Evolutionary conservation across 192 early-diverging fungal species (phyloP).

Genomic region (Podila minutissima): DNA sequence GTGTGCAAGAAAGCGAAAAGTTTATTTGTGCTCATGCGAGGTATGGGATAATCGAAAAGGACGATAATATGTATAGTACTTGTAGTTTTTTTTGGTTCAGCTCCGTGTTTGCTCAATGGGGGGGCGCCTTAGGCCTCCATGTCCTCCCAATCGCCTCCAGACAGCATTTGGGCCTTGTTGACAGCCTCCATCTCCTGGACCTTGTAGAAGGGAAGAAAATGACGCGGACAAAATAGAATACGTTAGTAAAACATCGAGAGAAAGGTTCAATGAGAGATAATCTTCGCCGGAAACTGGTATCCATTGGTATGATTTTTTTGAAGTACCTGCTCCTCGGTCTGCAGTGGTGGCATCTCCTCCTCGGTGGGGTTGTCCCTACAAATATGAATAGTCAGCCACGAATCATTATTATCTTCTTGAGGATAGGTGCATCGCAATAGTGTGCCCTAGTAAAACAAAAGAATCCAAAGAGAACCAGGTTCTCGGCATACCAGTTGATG

Average conservation of each 20-base stretch:
- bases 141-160: conserved; percentile 33
- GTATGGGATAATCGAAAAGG: too few relatives aligned
- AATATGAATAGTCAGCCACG: not conserved
- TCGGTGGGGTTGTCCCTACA: conserved; percentile 46
- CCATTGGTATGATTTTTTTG: not conserved
- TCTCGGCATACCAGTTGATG: conserved; percentile 68
- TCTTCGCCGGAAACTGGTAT: not conserved
- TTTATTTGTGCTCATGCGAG: too few relatives aligned
- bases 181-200: conserved; percentile 39
- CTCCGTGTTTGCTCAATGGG: too few relatives aligned
- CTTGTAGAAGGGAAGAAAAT: not conserved
- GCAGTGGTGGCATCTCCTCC: conserved; percentile 46
- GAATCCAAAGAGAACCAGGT: not conserved
- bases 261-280: not conserved
- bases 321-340: conserved; percentile 33
- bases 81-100: too few relatives aligned
- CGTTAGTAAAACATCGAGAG: not conserved
- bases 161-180: conserved; percentile 31
- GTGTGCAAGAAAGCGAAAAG: too few relatives aligned
- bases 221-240: not conserved
- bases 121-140: conserved; percentile 29
- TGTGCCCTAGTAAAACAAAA: not conserved
- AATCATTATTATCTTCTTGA: not conserved
- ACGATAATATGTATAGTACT: too few relatives aligned
- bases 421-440: not conserved